Percentiles rank a stretch among this genome's conserved stretches.
phyloP scores from a whole-genome alignment of 768 basidiomycete species.

The Hygrocybe punicea region DNA sequence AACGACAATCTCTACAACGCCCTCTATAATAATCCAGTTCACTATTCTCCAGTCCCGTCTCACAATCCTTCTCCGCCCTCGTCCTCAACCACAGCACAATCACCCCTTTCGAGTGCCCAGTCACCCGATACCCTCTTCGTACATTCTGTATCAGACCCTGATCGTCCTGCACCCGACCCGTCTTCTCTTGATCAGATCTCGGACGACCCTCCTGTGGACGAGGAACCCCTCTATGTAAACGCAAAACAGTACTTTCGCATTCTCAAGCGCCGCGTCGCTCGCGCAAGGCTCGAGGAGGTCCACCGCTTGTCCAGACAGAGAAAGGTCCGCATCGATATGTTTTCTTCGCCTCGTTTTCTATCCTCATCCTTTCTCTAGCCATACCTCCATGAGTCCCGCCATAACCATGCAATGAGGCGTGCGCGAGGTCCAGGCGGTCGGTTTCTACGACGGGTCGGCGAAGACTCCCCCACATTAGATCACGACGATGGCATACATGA shows the following conservation, averaged over 20 bases:
- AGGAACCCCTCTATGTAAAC: conserved; percentile 98
- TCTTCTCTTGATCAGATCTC: not conserved
- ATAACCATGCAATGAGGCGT: conserved; percentile 96
- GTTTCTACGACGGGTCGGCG: conserved; percentile 58
- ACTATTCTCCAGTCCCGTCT: not conserved
- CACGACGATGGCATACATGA: conserved; percentile 17
- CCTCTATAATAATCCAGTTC: not conserved
- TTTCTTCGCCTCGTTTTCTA: not conserved
- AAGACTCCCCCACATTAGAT: conserved; percentile 18
- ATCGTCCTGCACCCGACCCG: conserved; percentile 7
- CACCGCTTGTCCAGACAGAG: conserved; percentile 89
- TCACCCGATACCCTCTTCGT: conserved; percentile 16
- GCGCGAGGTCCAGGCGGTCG: conserved; percentile 96
- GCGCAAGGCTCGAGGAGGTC: conserved; percentile 89
- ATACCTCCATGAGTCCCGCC: conserved; percentile 96
- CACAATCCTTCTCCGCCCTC: too few species aligned
- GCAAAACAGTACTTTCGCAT: conserved; percentile 99
- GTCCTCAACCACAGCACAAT: conserved; percentile 20
- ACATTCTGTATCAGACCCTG: not conserved
- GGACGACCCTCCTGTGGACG: conserved; percentile 58
- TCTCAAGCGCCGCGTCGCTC: conserved; percentile 87
- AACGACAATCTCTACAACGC: not conserved
- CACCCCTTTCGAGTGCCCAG: conserved; percentile 20
- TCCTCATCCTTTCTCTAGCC: conserved; percentile 51
- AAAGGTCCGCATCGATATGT: conserved; percentile 55